Conservation (phyloP, 2,329 filamentous ascomycete genomes). For the Stenocarpella maydis region DNA sequence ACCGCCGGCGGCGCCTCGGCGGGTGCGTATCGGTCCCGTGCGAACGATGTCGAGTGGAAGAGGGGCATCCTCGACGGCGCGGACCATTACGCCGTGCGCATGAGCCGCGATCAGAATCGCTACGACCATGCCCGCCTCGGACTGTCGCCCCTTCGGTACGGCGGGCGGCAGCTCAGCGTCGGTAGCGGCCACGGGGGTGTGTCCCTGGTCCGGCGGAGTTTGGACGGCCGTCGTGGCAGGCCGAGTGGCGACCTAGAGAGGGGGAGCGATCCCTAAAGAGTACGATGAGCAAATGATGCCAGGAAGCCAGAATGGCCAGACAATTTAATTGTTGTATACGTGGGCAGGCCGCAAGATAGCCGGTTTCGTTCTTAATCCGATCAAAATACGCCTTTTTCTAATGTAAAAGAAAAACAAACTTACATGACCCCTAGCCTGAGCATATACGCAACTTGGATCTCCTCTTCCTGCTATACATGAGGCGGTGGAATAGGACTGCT, state of each 20-base stretch:
- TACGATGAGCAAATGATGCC: background rate
- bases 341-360: background rate
- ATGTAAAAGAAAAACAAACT: too few relatives aligned
- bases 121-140: constrained; percentile 29
- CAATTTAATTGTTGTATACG: background rate
- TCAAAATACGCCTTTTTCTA: too few relatives aligned
- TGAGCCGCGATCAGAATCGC: constrained; percentile 31
- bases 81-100: constrained; percentile 5
- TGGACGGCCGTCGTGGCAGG: constrained; percentile 32
- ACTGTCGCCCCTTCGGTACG: constrained; percentile 32
- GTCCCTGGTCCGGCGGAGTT: constrained; percentile 32
- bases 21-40: constrained; percentile 21
- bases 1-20: constrained; percentile 30
- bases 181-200: constrained; percentile 32
- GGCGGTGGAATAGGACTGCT: background rate
- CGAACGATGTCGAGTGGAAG: constrained; percentile 28
- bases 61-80: constrained; percentile 24
- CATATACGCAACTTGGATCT: constrained; percentile 15
- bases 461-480: constrained; percentile 4
- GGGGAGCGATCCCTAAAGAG: constrained; percentile 29
- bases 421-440: constrained; percentile 7
- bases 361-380: too few relatives aligned
- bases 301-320: background rate
- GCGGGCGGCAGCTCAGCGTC: constrained; percentile 32
- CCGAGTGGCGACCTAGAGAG: constrained; percentile 36